Base-by-base conservation (phyloP, 805 yeast genomes). In the Metschnikowia colocasiae region DNA sequence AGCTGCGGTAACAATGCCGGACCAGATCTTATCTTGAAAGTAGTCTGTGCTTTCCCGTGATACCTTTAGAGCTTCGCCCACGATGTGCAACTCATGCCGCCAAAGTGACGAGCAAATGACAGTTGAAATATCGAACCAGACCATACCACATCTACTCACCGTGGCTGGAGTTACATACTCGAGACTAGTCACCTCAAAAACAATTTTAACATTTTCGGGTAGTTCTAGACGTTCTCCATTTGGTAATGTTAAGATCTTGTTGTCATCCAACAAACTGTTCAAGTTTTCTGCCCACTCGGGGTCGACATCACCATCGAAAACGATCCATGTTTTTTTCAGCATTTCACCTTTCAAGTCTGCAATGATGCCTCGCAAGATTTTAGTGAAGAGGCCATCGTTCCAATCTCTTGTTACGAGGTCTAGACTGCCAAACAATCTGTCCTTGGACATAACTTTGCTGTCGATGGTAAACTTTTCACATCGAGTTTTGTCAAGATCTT, bases 241-340 rank as follows among this genome's bases (percentile, higher is more conserved):
- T 0, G 98, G 94, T 8, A 92, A 68, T 0, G 97, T 90, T 35
- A 92, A 65, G 1, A 85, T 54, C 52, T 79, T 81, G 64, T 90
- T 92, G 55, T 92, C 98, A 65, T 92, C 98, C 15, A 92, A 71
- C 8, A 90, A 94, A 68, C 95, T 85, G 67, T 92, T 92, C 53
- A 92, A 69, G 47, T 85, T 85, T 58, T 92, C 98, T 1, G 88
- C 88, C 95, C 97, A 92, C 33, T 80, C 82, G 0, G 98, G 97
- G 60, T 92, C 97, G 30, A 92, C 79, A 56, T 89, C 96, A 33
- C 97, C 95, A 64, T 92, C 97, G 59, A 92, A 86, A 0, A 91
- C 75, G 49, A 92, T 75, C 94, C 96, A 90, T 13, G 82, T 74
- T 2, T 73, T 63, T 49, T 76, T 80, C 2, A 67, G 52, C 7